These are phyloP conservation scores for Microcera coccophila DNA, from an alignment of 2,329 filamentous ascomycete species.

Conservation along the genomic window DNA sequence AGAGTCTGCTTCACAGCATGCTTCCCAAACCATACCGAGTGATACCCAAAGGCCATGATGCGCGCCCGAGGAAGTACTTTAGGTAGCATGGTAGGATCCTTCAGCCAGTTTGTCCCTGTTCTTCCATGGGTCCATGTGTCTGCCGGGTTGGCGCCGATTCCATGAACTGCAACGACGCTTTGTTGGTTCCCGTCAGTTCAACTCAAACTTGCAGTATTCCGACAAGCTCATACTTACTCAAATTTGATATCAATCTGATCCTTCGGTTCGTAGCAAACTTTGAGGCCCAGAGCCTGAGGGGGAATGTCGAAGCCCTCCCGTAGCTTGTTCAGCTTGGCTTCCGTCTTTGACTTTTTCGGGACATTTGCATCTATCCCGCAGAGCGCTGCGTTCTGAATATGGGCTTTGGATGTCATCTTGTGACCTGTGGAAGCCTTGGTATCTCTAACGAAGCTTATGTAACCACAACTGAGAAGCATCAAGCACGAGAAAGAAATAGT, in stretches of 20 bases:
- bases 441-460: no score
- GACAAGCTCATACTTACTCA: background rate
- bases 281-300: conserved; percentile 4
- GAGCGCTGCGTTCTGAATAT: no score
- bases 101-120: conserved; percentile 8
- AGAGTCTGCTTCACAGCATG: conserved; percentile 4
- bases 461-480: no score
- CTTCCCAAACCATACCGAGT: conserved; percentile 12
- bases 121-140: conserved; percentile 5
- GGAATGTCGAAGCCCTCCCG: no score
- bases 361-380: no score
- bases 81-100: conserved; percentile 8
- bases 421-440: no score
- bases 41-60: conserved; percentile 11
- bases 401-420: no score
- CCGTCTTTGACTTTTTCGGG: no score
- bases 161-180: conserved; percentile 11
- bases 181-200: no score
- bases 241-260: conserved; percentile 4
- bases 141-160: conserved; percentile 7
- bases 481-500: no score
- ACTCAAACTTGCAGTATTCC: background rate
- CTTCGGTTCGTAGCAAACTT: background rate
- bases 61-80: conserved; percentile 4
- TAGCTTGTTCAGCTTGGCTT: no score